Percentiles rank a stretch among this genome's conserved stretches.
Conservation (phyloP, 2,329 filamentous ascomycete species). For the Lachnellula hyalina region DNA sequence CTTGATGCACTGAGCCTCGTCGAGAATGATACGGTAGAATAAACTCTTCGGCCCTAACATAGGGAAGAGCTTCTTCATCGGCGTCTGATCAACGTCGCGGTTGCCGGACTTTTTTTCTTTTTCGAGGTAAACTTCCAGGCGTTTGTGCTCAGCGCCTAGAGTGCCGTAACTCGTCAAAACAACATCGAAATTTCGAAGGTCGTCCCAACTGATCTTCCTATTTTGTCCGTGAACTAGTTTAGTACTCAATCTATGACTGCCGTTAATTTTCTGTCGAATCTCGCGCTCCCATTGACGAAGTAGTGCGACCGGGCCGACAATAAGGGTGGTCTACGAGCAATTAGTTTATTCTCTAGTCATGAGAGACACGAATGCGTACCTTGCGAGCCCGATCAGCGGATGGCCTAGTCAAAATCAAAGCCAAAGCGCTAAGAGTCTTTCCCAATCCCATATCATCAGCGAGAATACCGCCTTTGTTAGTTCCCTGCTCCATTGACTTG, state of each 20-base stretch:
- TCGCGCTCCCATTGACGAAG: constrained; percentile 83
- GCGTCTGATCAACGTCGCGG: constrained; percentile 35
- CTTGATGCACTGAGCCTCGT: constrained; percentile 79
- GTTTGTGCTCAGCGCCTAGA: constrained; percentile 61
- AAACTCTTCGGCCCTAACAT: constrained; percentile 55
- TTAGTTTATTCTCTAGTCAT: constrained; percentile 9
- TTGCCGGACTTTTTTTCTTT: constrained; percentile 24
- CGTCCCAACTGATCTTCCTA: constrained; percentile 53
- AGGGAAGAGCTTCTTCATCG: constrained; percentile 23
- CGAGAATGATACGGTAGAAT: constrained; percentile 69
- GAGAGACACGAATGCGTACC: constrained; percentile 15
- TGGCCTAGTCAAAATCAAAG: constrained; percentile 55
- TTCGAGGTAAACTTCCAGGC: constrained; percentile 43
- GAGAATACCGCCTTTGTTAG: constrained; percentile 69
- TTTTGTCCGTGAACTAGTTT: constrained; percentile 61
- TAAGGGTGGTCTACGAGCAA: constrained; percentile 62
- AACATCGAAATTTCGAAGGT: constrained; percentile 63
- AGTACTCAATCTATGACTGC: constrained; percentile 53
- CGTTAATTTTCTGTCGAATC: constrained; percentile 63
- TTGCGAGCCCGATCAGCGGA: constrained; percentile 43
- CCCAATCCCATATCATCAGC: constrained; percentile 81
- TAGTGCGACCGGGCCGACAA: constrained; percentile 74
- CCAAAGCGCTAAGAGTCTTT: constrained; percentile 77
- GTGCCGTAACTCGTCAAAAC: constrained; percentile 77
- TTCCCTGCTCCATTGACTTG: constrained; percentile 65